These are phyloP conservation scores for Mycena amicta DNA, from an alignment of 768 basidiomycete species.

Conservation along the genomic window DNA sequence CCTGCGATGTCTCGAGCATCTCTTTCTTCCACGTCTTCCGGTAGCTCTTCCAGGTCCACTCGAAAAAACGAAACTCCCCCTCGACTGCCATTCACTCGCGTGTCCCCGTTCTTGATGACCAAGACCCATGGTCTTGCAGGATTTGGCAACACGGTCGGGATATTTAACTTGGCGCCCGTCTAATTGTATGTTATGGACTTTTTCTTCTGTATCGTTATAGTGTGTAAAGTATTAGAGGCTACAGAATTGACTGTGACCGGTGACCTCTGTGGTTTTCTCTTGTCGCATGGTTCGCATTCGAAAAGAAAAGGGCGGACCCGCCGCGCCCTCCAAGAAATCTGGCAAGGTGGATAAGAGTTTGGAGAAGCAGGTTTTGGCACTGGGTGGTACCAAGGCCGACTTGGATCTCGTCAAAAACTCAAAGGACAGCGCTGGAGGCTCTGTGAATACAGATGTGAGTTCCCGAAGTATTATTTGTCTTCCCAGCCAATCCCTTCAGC, in stretches of 20 bases:
- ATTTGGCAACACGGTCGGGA: slow-evolving; percentile 77
- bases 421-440: slow-evolving; percentile 34
- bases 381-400: slow-evolving; percentile 54
- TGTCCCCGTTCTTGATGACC: slow-evolving; percentile 57
- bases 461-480: neutral
- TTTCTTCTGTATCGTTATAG: neutral
- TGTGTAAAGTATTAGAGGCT: neutral
- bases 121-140: slow-evolving; percentile 63
- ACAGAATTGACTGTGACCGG: too few relatives aligned
- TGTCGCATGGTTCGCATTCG: slow-evolving; percentile 31
- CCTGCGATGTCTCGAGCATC: slow-evolving; percentile 25
- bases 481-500: slow-evolving; percentile 29
- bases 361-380: slow-evolving; percentile 38
- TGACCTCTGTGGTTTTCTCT: too few relatives aligned
- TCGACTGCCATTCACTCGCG: slow-evolving; percentile 80
- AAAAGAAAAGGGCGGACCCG: slow-evolving; percentile 25
- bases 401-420: slow-evolving; percentile 45
- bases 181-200: neutral
- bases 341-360: slow-evolving; percentile 21
- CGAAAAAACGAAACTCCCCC: slow-evolving; percentile 38
- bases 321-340: slow-evolving; percentile 17
- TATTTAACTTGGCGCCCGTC: slow-evolving; percentile 43
- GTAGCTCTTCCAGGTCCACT: slow-evolving; percentile 19
- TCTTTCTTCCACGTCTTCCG: slow-evolving; percentile 24
- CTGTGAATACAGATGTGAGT: slow-evolving; percentile 36